Conservation (phyloP, 352 stramenopile species). For the Blastocystis sp. region DNA sequence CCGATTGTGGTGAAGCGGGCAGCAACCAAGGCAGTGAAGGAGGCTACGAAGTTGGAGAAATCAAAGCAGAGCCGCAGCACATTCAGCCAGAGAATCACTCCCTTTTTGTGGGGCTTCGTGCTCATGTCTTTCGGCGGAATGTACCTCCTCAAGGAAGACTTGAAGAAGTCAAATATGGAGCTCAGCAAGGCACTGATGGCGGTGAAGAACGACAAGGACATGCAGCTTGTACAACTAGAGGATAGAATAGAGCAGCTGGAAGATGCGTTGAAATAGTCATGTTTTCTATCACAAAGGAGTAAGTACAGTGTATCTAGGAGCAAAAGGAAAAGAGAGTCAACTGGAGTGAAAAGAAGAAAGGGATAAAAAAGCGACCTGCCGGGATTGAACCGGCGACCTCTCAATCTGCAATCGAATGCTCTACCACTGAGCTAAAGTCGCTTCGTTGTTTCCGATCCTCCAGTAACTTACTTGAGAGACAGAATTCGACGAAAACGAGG, state of each 20-base stretch:
- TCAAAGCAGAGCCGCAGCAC: slow-evolving; percentile 38
- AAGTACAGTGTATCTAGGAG: not conserved
- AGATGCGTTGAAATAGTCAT: not conserved
- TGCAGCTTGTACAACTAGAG: slow-evolving; percentile 6
- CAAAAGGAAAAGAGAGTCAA: not conserved
- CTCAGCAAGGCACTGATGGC: slow-evolving; percentile 21
- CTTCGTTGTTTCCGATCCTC: slow-evolving; percentile 5
- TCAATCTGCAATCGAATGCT: slow-evolving; percentile 56
- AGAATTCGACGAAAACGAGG: not conserved
- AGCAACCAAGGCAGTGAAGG: slow-evolving; percentile 41
- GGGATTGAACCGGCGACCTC: slow-evolving; percentile 66
- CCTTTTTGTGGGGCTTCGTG: slow-evolving; percentile 57
- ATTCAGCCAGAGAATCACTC: slow-evolving; percentile 49
- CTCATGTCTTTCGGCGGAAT: slow-evolving; percentile 39
- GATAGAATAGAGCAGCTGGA: slow-evolving; percentile 39
- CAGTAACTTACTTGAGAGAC: not conserved
- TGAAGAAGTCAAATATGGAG: slow-evolving; percentile 35
- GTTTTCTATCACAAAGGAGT: not conserved
- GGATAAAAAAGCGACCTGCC: slow-evolving; percentile 50
- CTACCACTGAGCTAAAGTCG: slow-evolving; percentile 56
- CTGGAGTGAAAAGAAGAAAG: not conserved
- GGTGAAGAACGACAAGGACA: slow-evolving; percentile 23
- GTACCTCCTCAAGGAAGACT: slow-evolving; percentile 43
- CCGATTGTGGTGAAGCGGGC: slow-evolving; percentile 15
- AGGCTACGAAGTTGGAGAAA: slow-evolving; percentile 33